Conservation (phyloP, 2,329 filamentous ascomycete genomes). For the Aspergillus ustus region DNA sequence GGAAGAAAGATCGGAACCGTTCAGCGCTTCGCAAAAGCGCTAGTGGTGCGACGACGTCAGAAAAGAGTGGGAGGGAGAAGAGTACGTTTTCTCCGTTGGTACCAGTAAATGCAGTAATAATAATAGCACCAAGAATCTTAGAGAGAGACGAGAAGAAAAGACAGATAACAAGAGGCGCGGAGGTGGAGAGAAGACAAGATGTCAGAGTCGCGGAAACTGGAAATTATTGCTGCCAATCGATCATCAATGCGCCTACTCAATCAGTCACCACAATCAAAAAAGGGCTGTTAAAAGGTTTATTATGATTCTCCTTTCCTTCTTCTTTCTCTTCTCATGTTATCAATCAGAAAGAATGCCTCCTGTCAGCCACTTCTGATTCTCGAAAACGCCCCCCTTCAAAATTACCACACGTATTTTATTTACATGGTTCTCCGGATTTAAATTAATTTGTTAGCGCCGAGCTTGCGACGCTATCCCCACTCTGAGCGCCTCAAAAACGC, state of each 20-base stretch:
- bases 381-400: not conserved
- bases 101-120: constrained; percentile 10
- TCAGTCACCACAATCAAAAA: not conserved
- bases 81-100: not conserved
- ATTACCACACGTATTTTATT: not conserved
- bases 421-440: not conserved
- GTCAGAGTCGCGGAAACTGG: not conserved
- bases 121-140: not conserved
- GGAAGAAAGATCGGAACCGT: not conserved
- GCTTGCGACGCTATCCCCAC: constrained; percentile 14
- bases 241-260: constrained; percentile 9
- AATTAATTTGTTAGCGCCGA: not conserved
- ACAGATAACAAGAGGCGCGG: constrained; percentile 7
- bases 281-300: not conserved
- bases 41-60: constrained; percentile 18
- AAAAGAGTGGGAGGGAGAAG: constrained; percentile 7
- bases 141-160: constrained; percentile 1
- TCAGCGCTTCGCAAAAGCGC: constrained; percentile 8
- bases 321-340: not conserved
- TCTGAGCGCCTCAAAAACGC: not conserved
- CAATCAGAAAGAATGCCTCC: constrained; percentile 1
- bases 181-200: constrained; percentile 1
- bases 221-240: not conserved
- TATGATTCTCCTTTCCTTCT: not conserved
- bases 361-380: not conserved